Conservation (phyloP, 139 green algal genomes). For the Mesostigma viride region DNA sequence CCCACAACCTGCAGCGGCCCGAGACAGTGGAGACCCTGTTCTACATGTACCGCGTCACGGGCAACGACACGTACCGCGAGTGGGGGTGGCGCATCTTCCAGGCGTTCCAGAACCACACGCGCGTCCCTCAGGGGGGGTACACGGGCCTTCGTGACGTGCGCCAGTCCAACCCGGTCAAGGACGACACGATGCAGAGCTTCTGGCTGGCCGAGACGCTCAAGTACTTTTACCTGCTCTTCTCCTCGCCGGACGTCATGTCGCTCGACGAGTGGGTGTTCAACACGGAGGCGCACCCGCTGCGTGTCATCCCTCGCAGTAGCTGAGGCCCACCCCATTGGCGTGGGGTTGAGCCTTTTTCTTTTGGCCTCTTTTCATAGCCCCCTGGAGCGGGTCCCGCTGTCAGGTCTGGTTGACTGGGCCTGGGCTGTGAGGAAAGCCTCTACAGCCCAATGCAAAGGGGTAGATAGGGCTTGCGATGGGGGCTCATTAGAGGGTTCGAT, state of each 20-base stretch:
- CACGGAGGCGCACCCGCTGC: slow-evolving; percentile 67
- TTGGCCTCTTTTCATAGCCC: too few species aligned
- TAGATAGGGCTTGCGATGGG: too few species aligned
- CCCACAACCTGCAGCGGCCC: slow-evolving; percentile 50
- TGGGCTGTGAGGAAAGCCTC: too few species aligned
- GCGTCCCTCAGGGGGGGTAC: slow-evolving; percentile 48
- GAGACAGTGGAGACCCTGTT: slow-evolving; percentile 61
- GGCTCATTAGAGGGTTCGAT: too few species aligned
- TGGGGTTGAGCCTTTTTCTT: too few species aligned
- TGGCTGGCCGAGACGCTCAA: slow-evolving; percentile 74
- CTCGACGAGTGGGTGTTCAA: slow-evolving; percentile 71
- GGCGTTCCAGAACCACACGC: slow-evolving; percentile 45
- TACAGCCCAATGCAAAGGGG: too few species aligned
- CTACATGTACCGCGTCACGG: slow-evolving; percentile 51
- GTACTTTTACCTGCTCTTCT: slow-evolving; percentile 66
- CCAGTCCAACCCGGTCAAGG: slow-evolving; percentile 26
- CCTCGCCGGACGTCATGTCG: slow-evolving; percentile 26
- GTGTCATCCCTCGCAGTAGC: slow-evolving; percentile 18
- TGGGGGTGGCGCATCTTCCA: slow-evolving; percentile 64
- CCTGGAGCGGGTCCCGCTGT: too few species aligned
- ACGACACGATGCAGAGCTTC: slow-evolving; percentile 63
- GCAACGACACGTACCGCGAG: slow-evolving; percentile 48
- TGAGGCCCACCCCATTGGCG: too few species aligned
- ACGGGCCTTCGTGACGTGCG: slow-evolving; percentile 49
- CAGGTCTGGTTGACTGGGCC: too few species aligned